Evolutionary conservation across 371 early-diverging fungal genomes (phyloP).

Genomic region (Fennellomyces sp.): DNA sequence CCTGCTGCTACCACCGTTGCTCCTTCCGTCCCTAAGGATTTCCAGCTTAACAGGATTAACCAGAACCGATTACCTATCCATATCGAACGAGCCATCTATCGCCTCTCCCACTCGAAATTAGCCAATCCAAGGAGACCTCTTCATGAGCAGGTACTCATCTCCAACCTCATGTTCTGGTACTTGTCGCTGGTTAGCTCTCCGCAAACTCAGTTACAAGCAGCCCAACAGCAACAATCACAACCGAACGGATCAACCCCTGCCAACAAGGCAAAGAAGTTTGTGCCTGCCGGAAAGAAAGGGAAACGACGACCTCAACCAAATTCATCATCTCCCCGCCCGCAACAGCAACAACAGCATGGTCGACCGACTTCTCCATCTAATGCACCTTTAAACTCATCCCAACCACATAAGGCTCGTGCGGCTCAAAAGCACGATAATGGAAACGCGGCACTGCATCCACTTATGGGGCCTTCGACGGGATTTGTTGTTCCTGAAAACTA

Average conservation of each 20-base stretch:
- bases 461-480: slow-evolving; percentile 29
- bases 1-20: neutral
- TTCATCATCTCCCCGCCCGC: neutral
- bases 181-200: slow-evolving; percentile 65
- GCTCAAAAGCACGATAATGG: slow-evolving; percentile 4
- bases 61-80: slow-evolving; percentile 77
- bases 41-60: slow-evolving; percentile 61
- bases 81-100: slow-evolving; percentile 87
- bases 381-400: neutral
- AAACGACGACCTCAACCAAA: slow-evolving; percentile 16
- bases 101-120: slow-evolving; percentile 90
- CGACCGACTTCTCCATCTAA: neutral
- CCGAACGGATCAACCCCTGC: neutral
- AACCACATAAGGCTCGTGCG: neutral
- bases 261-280: slow-evolving; percentile 7
- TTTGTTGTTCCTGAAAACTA: slow-evolving; percentile 51
- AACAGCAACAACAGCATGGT: slow-evolving; percentile 8
- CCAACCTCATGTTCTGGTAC: slow-evolving; percentile 97
- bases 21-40: slow-evolving; percentile 43
- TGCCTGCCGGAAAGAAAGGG: slow-evolving; percentile 20
- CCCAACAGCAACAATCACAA: slow-evolving; percentile 11
- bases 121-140: slow-evolving; percentile 90
- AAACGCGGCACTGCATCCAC: slow-evolving; percentile 3
- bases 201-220: slow-evolving; percentile 1
- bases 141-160: slow-evolving; percentile 90